These are phyloP conservation scores for Otatea glauca DNA, from an alignment of 176 grass and related monocot species.

Conservation along the genomic window DNA sequence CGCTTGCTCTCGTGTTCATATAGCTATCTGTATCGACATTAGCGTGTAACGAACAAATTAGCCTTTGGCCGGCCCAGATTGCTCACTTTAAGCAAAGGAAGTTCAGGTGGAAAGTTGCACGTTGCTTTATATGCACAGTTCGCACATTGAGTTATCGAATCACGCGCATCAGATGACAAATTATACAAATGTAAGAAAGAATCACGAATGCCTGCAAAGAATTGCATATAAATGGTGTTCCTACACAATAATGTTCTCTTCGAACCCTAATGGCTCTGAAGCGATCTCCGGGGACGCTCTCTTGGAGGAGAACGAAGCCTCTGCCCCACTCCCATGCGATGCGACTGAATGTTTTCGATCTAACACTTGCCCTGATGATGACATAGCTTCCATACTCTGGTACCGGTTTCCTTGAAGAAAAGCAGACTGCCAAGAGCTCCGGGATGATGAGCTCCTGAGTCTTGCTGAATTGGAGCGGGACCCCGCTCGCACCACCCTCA, in stretches of 20 bases:
- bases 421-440: constrained; percentile 74
- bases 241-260: constrained; percentile 43
- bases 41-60: too few relatives aligned
- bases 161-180: constrained; percentile 40
- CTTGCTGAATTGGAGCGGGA: constrained; percentile 48
- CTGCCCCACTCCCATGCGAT: constrained; percentile 50
- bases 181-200: constrained; percentile 50
- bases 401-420: constrained; percentile 56
- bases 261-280: constrained; percentile 46
- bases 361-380: constrained; percentile 33
- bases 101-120: too few relatives aligned
- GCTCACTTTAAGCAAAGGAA: too few relatives aligned
- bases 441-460: constrained; percentile 59
- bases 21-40: too few relatives aligned
- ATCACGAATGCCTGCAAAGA: constrained; percentile 40
- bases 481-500: constrained; percentile 59
- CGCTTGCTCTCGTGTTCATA: too few relatives aligned
- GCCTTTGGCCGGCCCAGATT: too few relatives aligned
- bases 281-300: constrained; percentile 52
- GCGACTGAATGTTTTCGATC: constrained; percentile 52
- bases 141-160: constrained; percentile 19
- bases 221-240: background rate
- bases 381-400: constrained; percentile 50
- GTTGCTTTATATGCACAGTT: constrained; percentile 47
- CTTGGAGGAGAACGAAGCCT: constrained; percentile 63